Evolutionary conservation across 805 yeast genomes (phyloP).

Genomic region (Saturnispora serradocipensis): DNA sequence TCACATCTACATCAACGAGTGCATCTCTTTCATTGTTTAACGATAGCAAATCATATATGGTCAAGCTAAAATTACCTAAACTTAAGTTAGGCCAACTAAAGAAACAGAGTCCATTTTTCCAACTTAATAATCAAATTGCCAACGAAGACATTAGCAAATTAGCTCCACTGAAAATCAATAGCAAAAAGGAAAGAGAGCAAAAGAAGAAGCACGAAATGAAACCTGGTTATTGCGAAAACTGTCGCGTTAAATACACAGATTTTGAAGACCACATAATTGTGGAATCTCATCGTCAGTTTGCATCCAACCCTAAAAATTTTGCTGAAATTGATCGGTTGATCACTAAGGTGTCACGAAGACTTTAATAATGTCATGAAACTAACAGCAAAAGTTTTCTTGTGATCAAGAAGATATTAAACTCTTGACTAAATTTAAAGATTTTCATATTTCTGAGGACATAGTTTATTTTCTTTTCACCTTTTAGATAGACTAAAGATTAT

Average conservation of each 20-base stretch:
- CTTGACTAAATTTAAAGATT: neutral
- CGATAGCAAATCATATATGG: neutral
- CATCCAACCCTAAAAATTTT: conserved; percentile 62
- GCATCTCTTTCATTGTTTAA: neutral
- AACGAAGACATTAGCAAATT: conserved; percentile 3
- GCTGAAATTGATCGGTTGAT: conserved; percentile 69
- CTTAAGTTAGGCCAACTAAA: neutral
- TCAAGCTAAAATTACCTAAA: neutral
- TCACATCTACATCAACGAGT: neutral
- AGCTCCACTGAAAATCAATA: neutral
- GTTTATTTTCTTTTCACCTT: neutral
- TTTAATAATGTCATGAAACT: conserved; percentile 7
- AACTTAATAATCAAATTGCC: conserved; percentile 3
- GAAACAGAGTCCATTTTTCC: neutral
- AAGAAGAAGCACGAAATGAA: conserved; percentile 22
- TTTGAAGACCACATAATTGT: conserved; percentile 68
- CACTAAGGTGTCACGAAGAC: conserved; percentile 28
- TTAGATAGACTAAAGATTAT: neutral
- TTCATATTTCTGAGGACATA: neutral
- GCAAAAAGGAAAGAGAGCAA: conserved; percentile 3
- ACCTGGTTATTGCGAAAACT: conserved; percentile 90
- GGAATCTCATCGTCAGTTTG: conserved; percentile 69
- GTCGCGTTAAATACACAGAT: conserved; percentile 73
- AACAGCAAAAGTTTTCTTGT: neutral
- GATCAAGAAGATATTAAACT: neutral